Evolutionary conservation across 108 stramenopile genomes (phyloP), one percentile per base, ranked within the genome.

Genomic region (Aureococcus anophagefferens): DNA sequence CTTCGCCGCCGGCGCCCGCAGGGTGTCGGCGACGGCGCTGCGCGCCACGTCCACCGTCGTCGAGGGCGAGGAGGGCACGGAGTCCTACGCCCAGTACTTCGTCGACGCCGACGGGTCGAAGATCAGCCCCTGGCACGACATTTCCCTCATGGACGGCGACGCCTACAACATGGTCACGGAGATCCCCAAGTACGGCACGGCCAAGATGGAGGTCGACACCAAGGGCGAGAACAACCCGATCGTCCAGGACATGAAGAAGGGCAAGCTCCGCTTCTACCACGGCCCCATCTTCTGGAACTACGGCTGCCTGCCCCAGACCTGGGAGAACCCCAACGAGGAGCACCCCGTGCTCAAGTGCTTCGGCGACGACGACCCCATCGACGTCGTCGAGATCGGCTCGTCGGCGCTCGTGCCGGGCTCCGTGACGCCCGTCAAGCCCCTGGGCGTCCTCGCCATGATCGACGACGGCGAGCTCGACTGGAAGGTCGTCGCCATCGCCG

Each of bases 211-310:
- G 81, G 74, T 85, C 33, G 79, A 81, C 35, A 84, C 84, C 51
- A 78, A 86, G 63, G 86, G 86, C 79, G 70, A 68, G 71, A 31
- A 35, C 72, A 86, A 87, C 84, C 86, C 86, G 32, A 85, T 87
- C 68, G 72, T 81, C 33, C 81, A 82, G 80, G 87, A 87, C 83
- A 84, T 71, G 33, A 87, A 86, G 79, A 87, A 87, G 59, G 86
- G 87, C 68, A 79, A 92, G 76, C 95, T 96, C 65, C 89, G 95
- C 44, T 90, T 92, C 77, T 96, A 96, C 86, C 91, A 97, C 83
- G 96, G 96, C 63, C 96, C 95, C 67, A 97, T 99, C 85, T 97
- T 96, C 82, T 99, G 96, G 95, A 99, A 99, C 87, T 99, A 99
- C 70, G 99, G 99, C 35, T 44, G 40, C 40, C 76, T 99, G 46